Evolutionary conservation across 805 yeast species (phyloP).

Genomic region (Lachancea fermentati): DNA sequence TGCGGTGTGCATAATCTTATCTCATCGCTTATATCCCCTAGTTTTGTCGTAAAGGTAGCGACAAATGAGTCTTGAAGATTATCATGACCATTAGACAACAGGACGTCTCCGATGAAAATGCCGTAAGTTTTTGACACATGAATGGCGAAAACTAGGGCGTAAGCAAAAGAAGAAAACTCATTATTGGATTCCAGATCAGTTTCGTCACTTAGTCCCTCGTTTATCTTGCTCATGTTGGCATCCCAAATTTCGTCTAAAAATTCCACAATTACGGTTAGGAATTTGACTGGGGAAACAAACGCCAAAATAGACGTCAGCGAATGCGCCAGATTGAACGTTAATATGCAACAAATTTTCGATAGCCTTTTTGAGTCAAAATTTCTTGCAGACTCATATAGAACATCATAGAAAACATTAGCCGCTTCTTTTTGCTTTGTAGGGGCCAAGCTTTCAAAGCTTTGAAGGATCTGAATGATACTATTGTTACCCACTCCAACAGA

Average conservation of each 20-base stretch:
- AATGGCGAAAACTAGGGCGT: slow-evolving; percentile 44
- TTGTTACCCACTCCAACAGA: slow-evolving; percentile 44
- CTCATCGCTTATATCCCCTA: slow-evolving; percentile 22
- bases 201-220: slow-evolving; percentile 33
- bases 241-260: slow-evolving; percentile 45
- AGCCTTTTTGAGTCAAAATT: slow-evolving; percentile 40
- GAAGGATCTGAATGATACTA: slow-evolving; percentile 45
- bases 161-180: slow-evolving; percentile 61
- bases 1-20: slow-evolving; percentile 21
- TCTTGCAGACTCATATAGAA: slow-evolving; percentile 34
- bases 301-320: slow-evolving; percentile 39
- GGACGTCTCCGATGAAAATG: slow-evolving; percentile 27
- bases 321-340: slow-evolving; percentile 39
- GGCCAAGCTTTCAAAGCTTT: slow-evolving; percentile 41
- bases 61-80: slow-evolving; percentile 28
- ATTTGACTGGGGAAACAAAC: slow-evolving; percentile 40
- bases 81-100: slow-evolving; percentile 18
- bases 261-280: slow-evolving; percentile 42
- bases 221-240: slow-evolving; percentile 16
- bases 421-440: slow-evolving; percentile 42
- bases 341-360: slow-evolving; percentile 46
- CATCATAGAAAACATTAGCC: slow-evolving; percentile 32
- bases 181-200: slow-evolving; percentile 63
- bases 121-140: slow-evolving; percentile 37
- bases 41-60: slow-evolving; percentile 24